Evolutionary conservation across 2,329 filamentous ascomycete genomes (phyloP).

Genomic region (Drechmeria coniospora): DNA sequence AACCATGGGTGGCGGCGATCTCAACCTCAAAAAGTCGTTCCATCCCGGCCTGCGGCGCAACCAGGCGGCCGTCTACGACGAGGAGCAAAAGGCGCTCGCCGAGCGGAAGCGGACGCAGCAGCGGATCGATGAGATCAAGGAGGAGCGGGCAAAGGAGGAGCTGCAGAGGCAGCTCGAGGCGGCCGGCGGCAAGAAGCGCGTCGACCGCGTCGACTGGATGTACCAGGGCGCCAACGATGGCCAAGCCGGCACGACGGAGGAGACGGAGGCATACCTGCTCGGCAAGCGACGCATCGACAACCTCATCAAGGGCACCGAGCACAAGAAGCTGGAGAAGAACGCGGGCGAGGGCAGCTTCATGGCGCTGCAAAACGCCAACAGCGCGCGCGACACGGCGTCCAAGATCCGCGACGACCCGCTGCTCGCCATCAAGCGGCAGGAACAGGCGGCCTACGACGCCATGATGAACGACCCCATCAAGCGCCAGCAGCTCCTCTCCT

Average conservation of each 20-base stretch:
- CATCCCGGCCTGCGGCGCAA: conserved; percentile 85
- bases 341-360: conserved; percentile 44
- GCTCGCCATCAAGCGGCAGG: conserved; percentile 82
- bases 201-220: conserved; percentile 94
- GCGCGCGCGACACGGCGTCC: conserved; percentile 59
- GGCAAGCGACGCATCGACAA: conserved; percentile 87
- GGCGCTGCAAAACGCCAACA: conserved; percentile 54
- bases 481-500: conserved; percentile 49
- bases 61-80: conserved; percentile 77
- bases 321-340: conserved; percentile 66
- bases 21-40: conserved; percentile 92
- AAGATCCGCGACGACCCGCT: conserved; percentile 89
- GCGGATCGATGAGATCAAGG: conserved; percentile 80
- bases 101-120: conserved; percentile 91
- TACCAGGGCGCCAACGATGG: conserved; percentile 76
- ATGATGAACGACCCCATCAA: conserved; percentile 66
- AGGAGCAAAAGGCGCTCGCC: conserved; percentile 81
- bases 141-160: conserved; percentile 86
- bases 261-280: conserved; percentile 84
- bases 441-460: conserved; percentile 64
- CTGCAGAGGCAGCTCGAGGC: conserved; percentile 80
- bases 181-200: conserved; percentile 64
- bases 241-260: conserved; percentile 62
- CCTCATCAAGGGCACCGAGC: conserved; percentile 61
- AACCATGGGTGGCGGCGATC: conserved; percentile 88